Evolutionary conservation across 805 yeast species (phyloP).

Genomic region (Saccharomyces mikatae): DNA sequence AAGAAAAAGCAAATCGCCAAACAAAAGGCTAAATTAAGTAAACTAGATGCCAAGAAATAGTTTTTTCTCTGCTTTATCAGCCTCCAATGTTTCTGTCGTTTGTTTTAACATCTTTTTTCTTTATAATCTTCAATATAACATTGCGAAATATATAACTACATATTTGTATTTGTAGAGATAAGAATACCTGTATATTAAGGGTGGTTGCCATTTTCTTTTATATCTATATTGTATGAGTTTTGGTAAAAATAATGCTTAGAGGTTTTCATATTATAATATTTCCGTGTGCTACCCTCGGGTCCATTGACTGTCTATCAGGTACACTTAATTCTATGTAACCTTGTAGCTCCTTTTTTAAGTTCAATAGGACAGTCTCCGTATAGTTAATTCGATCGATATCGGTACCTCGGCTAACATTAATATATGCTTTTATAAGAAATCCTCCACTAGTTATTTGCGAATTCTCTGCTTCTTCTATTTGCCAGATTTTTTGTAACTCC

Average conservation of each 20-base stretch:
- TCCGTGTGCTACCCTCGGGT: conserved; percentile 46
- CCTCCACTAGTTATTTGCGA: conserved; percentile 47
- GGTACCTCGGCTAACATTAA: conserved; percentile 63
- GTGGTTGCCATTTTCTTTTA: conserved; percentile 1
- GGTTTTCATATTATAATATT: conserved; percentile 8
- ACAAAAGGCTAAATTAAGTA: conserved; percentile 43
- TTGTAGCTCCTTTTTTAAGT: conserved; percentile 54
- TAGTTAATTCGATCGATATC: conserved; percentile 65
- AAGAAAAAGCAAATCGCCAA: conserved; percentile 66
- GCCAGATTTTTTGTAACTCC: conserved; percentile 26
- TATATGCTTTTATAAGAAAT: conserved; percentile 54
- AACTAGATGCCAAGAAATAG: conserved; percentile 19
- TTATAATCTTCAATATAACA: not conserved
- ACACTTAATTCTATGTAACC: conserved; percentile 62
- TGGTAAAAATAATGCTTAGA: not conserved
- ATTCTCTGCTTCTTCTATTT: conserved; percentile 23
- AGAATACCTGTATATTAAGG: not conserved
- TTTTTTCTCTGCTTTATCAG: not conserved
- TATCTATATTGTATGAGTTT: not conserved
- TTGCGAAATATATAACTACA: not conserved
- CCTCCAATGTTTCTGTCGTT: not conserved
- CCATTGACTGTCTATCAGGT: conserved; percentile 78
- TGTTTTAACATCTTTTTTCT: not conserved
- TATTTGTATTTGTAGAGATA: not conserved
- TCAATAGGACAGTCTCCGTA: conserved; percentile 55